Evolutionary conservation across 805 yeast species (phyloP), one percentile per base, ranked within the genome.

Genomic region (Candida piceae): DNA sequence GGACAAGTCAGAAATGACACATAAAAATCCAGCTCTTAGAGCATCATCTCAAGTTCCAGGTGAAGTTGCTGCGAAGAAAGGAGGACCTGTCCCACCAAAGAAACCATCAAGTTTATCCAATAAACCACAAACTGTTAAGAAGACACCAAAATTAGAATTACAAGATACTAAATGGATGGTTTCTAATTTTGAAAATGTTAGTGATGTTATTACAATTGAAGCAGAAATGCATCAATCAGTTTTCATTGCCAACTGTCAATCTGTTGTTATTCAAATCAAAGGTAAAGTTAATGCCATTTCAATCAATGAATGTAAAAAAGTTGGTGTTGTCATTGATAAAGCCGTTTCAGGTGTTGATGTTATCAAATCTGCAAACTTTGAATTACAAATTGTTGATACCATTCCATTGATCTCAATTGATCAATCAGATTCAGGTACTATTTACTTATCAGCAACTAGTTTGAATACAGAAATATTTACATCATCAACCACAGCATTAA

Each of bases 221-320:
- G 94, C 83, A 22, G 84, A 80, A 48, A 80, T 80, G 74, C 80
- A 82, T 46, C 97, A 93, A 59, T 84, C 95, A 25, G 80, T 93
- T 12, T 88, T 85, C 58, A 83, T 93, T 50, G 94, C 94, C 36
- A 80, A 82, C 53, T 85, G 96, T 66, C 57, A 57, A 29, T 80
- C 80, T 40, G 69, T 76, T 31, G 80, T 95, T 10, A 63, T 93
- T 42, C 93, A 85, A 58, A 69, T 93, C 53, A 80, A 78, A 59
- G 98, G 97, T 41, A 93, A 93, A 59, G 89, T 86, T 34, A 89
- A 87, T 52, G 93, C 96, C 1, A 75, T 93, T 38, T 76, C 96
- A 2, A 54, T 93, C 44, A 80, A 82, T 44, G 81, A 81, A 39
- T 78, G 94, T 51, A 66, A 66, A 22, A 78, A 78, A 43, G 73